Conservation (phyloP, 2,329 filamentous ascomycete species). For the Ophiocordyceps australis region DNA sequence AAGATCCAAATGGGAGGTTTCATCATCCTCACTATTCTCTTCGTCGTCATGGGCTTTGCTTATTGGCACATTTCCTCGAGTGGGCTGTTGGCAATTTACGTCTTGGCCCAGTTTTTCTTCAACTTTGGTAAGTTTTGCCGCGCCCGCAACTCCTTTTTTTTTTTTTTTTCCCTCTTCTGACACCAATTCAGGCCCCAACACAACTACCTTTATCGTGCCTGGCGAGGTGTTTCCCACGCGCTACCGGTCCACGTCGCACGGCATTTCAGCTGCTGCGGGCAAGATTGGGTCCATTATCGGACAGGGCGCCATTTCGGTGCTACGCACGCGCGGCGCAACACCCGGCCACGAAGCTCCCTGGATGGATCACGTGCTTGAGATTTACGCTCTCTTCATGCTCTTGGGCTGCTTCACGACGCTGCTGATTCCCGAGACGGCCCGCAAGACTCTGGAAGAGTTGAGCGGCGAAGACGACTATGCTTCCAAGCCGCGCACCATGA, state of each 20-base stretch:
- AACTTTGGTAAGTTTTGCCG: slow-evolving; percentile 23
- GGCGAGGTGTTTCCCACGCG: slow-evolving; percentile 38
- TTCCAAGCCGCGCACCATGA: slow-evolving; percentile 1
- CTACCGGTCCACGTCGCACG: slow-evolving; percentile 37
- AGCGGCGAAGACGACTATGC: slow-evolving; percentile 16
- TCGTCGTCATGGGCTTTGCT: slow-evolving; percentile 44
- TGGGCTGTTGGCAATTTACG: slow-evolving; percentile 36
- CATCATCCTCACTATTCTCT: slow-evolving; percentile 39
- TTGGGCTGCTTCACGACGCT: slow-evolving; percentile 50
- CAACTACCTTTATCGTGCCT: slow-evolving; percentile 37
- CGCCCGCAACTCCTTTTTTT: background rate
- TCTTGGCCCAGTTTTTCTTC: slow-evolving; percentile 39
- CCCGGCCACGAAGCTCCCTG: slow-evolving; percentile 30
- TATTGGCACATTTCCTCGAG: slow-evolving; percentile 32
- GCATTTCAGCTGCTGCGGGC: slow-evolving; percentile 34
- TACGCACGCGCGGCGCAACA: slow-evolving; percentile 26
- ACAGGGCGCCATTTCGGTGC: slow-evolving; percentile 36
- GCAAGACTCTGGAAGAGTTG: slow-evolving; percentile 54
- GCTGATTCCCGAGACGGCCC: slow-evolving; percentile 57
- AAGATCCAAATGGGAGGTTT: slow-evolving; percentile 55
- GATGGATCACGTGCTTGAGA: slow-evolving; percentile 64
- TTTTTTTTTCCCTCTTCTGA: background rate
- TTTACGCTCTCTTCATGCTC: slow-evolving; percentile 62
- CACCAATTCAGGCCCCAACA: slow-evolving; percentile 23
- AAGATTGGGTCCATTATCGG: slow-evolving; percentile 39